Evolutionary conservation across 1,139 yeast species (phyloP), one percentile per base, ranked within the genome.

Genomic region (Lodderomyces oxycetoniae): DNA sequence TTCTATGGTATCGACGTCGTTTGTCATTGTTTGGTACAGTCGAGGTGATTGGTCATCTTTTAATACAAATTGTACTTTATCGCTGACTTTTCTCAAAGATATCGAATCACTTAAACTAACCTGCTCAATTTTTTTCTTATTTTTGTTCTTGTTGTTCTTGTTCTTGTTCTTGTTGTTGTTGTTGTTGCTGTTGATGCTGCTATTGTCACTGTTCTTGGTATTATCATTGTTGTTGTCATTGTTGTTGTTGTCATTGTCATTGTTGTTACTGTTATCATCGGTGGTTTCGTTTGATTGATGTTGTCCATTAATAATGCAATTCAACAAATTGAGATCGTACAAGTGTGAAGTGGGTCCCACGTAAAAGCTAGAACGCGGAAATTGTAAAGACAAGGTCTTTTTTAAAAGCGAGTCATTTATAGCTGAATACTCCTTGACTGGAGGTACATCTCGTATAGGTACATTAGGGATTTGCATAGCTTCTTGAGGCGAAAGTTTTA

Each of bases 281-380:
- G 24, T 10, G 9, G 5, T 13, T 6, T 13, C 14, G 14, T 50
- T 79, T 87, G 48, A 79, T 11, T 23, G 22, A 39, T 55, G 59
- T 35, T 61, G 66, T 3, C 66, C 54, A 58, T 79, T 53, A 59
- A 63, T 51, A 56, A 81, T 74, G 33, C 67, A 56, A 40, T 79
- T 75, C 15, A 82, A 55, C 14, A 82, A 60, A 30, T 71, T 65
- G 9, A 72, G 61, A 53, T 82, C 91, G 50, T 74, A 81, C 32
- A 79, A 64, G 24, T 61, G 63, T 1, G 88, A 79, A 0, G 88
- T 79, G 1, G 88, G 77, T 0, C 93, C 93, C 19, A 82, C 77
- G 48, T 77, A 81, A 50, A 81, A 82, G 23, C 87, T 78, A 1
- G 89, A 81, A 37, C 91, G 59, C 2, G 93, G 91, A 45, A 76